Evolutionary conservation across 352 stramenopile species (phyloP).

Genomic region (Globisporangium barbulae): DNA sequence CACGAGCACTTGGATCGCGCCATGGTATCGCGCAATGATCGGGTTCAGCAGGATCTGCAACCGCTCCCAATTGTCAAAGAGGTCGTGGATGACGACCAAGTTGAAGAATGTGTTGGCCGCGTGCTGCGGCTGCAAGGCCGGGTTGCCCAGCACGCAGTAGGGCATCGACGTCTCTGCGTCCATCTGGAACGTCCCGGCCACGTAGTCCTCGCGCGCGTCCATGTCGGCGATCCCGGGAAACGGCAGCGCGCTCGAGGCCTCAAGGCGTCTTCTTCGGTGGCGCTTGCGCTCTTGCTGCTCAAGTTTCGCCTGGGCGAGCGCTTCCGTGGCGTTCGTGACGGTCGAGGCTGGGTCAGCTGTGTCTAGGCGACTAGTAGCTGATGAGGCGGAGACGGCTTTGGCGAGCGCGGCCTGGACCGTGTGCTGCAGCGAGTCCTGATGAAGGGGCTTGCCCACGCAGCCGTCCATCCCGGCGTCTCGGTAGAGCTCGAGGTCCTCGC

Average conservation of each 20-base stretch:
- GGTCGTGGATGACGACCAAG: slow-evolving; percentile 93
- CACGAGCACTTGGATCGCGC: slow-evolving; percentile 83
- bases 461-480: slow-evolving; percentile 90
- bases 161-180: slow-evolving; percentile 92
- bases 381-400: neutral
- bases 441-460: slow-evolving; percentile 85
- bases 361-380: neutral
- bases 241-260: slow-evolving; percentile 35
- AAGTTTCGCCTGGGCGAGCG: slow-evolving; percentile 39
- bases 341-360: slow-evolving; percentile 10
- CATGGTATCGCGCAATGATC: slow-evolving; percentile 86
- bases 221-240: slow-evolving; percentile 48
- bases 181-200: slow-evolving; percentile 80
- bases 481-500: slow-evolving; percentile 80
- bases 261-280: slow-evolving; percentile 30
- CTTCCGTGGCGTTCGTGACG: slow-evolving; percentile 31
- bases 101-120: slow-evolving; percentile 87
- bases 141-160: slow-evolving; percentile 85
- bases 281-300: slow-evolving; percentile 40
- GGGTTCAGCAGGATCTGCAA: slow-evolving; percentile 93
- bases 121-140: slow-evolving; percentile 12
- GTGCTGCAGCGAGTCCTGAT: slow-evolving; percentile 52
- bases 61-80: slow-evolving; percentile 94
- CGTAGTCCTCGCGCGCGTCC: slow-evolving; percentile 47
- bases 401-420: slow-evolving; percentile 82